Evolutionary conservation across 805 yeast species (phyloP), one percentile per base, ranked within the genome.

Genomic region (Ogataea nitratoaversa): DNA sequence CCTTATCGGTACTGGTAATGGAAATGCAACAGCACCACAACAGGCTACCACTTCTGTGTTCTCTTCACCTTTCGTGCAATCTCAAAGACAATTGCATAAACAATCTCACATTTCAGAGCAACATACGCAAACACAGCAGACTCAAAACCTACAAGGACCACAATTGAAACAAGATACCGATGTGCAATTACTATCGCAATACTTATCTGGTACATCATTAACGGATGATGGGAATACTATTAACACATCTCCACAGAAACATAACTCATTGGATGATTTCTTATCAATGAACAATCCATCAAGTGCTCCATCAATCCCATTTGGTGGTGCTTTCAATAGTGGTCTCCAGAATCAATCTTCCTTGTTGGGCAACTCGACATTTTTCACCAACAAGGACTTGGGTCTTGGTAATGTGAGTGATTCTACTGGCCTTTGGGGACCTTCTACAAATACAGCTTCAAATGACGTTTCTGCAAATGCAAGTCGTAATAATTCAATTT

Each of bases 171-270:
- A 47, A 63, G 41, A 66, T 60, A 33, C 70, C 59, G 48, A 58
- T 61, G 29, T 65, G 61, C 46, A 67, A 54, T 17, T 65, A 65
- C 12, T 63, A 56, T 31, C 66, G 66, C 12, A 49, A 53, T 16
- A 48, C 54, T 6, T 43, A 16, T 29, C 37, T 19, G 17, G 11
- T 9, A 12, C 40, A 30, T 13, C 35, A 5, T n/a, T 22, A 3
- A 9, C 28, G 4, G 11, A 9, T 27, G 29, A 27, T 6, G 14
- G 14, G 6, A 27, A 29, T 16, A 29, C 6, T n/a, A 6, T 29
- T 6, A 14, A 16, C 16, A n/a, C 16, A 27, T 17, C 34, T 22
- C 34, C 36, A 17, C 31, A 30, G 24, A 32, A 29, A 16, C 47
- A 32, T 4, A 16, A 16, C 7, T 31, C 32, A 13, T 13, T 38